Base-by-base conservation (phyloP, 495 filamentous ascomycete species). In the Neurospora discreta region DNA sequence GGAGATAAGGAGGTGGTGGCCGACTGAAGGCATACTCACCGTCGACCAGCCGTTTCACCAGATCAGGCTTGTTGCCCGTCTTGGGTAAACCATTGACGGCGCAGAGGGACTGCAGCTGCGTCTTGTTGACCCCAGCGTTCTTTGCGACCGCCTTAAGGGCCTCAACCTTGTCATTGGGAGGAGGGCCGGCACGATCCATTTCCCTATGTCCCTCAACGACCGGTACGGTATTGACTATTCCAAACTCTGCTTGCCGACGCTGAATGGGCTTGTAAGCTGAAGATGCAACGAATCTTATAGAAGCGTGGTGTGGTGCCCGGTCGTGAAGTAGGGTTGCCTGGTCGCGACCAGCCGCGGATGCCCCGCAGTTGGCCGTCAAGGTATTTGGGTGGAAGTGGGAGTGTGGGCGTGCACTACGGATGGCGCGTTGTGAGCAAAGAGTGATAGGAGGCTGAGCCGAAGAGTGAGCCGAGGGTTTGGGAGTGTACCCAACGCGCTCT, bases 1-100 rank as follows among this genome's bases (percentile, higher is more conserved):
- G 39, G 18, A 39, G 10, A 10, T 38, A 72, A 52, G 60, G 38
- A 30, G 39, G 23, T 40, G 69, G 43, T 46, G 69, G 60, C 43
- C 41, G 73, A 70, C 30, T 20, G 69, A 72, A 46, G 68, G 39
- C 23, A 42, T 40, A 75, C 76, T 74, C 42, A 98, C 95, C 87
- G 38, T 87, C 78, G 73, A 90, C 88, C 68, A 98, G 90, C 72
- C 94, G 90, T 36, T 81, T 80, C 79, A 97, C 93, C 52, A 98
- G 82, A 23, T 90, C 85, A 38, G 88, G 84, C 82, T 99, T 99
- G 72, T 93, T 88, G 10, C 95, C 95, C 38, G 88, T 91, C 44
- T 92, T 89, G 41, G 85, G 83, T 20, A 95, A 84, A 38, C 88
- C 86, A 78, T 95, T 90, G 71, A 82, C 81, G 46, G 86, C 87